phyloP scores from a whole-genome alignment of 495 filamentous ascomycete genomes.

The Aspergillus nanangensis region DNA sequence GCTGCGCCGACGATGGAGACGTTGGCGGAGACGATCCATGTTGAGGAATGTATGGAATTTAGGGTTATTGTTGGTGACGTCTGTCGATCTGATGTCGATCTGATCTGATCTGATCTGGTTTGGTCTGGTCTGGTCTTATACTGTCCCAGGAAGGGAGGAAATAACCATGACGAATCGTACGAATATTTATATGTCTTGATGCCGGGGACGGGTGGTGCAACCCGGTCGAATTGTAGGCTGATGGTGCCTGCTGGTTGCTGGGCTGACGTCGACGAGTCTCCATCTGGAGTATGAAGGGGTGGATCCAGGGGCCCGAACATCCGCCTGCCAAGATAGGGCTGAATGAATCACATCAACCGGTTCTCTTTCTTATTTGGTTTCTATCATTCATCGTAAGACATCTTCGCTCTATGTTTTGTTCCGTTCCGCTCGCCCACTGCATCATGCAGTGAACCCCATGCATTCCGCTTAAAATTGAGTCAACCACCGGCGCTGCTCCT shows the following conservation, averaged over 20 bases:
- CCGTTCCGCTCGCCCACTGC: too few relatives aligned
- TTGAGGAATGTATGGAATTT: not conserved
- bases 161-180: too few relatives aligned
- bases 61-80: too few relatives aligned
- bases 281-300: too few relatives aligned
- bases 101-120: too few relatives aligned
- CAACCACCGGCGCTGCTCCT: constrained; percentile 34
- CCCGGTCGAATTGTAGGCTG: not conserved
- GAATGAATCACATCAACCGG: not conserved
- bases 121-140: too few relatives aligned
- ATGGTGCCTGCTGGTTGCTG: not conserved
- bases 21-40: constrained; percentile 17
- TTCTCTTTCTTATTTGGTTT: not conserved
- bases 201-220: too few relatives aligned
- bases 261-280: constrained; percentile 19
- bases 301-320: not conserved
- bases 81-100: too few relatives aligned
- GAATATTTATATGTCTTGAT: too few relatives aligned
- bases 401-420: too few relatives aligned
- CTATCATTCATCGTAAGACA: too few relatives aligned
- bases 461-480: constrained; percentile 20
- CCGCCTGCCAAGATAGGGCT: constrained; percentile 5
- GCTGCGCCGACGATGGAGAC: constrained; percentile 13
- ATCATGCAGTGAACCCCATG: not conserved
- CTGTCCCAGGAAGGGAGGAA: too few relatives aligned